Evolutionary conservation across 1,284 basidiomycete species (phyloP), one percentile per base, ranked within the genome.

Genomic region (Coniferiporia sulphurascens): DNA sequence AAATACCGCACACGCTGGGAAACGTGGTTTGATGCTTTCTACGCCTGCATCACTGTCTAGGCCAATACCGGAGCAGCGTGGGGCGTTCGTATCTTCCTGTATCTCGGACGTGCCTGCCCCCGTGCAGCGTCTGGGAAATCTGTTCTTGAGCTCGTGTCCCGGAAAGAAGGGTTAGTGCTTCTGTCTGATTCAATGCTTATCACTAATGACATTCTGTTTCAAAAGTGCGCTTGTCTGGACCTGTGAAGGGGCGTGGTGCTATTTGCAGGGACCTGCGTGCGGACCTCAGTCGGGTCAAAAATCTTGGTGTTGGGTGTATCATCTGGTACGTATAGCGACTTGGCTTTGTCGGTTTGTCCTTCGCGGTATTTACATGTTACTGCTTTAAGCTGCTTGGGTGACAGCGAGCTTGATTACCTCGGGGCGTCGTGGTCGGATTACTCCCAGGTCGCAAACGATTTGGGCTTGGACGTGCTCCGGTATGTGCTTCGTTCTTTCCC

Each of bases 91-190:
- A 48, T 36, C 34, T 21, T 22, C 27, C 5, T 44, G 38, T 2
- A 22, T 53, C 2, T 57, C 62, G 46, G 27, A 62, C 41, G 52
- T 56, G 53, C 63, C 63, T 27, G 46, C 64, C 2, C 59, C 62
- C 27, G 15, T 61, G 19, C 67, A 63, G 22, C 70, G 65, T 41
- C 72, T 98, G 1, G 96, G 96, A n/a, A 98, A 98, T 71, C 72
- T 99, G 38, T 81, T 91, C 50, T 74, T 99, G 34, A 94, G 91
- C 2, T 95, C 92, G 5, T 98, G 95, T 74, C 96, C 96, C 0
- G 96, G 96, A 7, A 99, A 98, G 74, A 95, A 98, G 78, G 84
- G 87, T 86, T 32, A 12, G 68, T 60, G 53, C 50, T 4, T 43
- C n/a, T 12, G 51, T 41, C n/a, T 32, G 46, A 22, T 55, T 46